Evolutionary conservation across 202 grass and related monocot species (phyloP).

Genomic region (Eragrostis tef): DNA sequence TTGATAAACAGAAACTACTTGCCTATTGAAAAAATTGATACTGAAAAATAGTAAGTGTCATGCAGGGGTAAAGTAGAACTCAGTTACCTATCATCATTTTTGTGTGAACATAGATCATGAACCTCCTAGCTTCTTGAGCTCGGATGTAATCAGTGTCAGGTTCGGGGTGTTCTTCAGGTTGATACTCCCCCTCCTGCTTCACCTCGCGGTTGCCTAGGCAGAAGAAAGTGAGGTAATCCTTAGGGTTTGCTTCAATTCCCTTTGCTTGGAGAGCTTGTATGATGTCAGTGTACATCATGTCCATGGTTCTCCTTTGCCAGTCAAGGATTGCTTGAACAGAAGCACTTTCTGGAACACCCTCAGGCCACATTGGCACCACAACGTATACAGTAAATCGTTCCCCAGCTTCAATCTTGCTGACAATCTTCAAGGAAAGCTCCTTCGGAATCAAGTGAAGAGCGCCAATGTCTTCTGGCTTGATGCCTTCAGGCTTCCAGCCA

Average conservation of each 20-base stretch:
- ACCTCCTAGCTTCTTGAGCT: constrained; percentile 86
- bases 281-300: constrained; percentile 99
- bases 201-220: constrained; percentile 93
- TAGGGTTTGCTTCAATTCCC: constrained; percentile 80
- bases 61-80: not conserved
- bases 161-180: constrained; percentile 66
- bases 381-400: constrained; percentile 89
- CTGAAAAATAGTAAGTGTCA: not conserved
- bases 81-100: constrained; percentile 95
- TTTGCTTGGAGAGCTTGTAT: constrained; percentile 78
- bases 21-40: not conserved
- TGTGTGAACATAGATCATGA: constrained; percentile 98
- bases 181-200: constrained; percentile 79
- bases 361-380: constrained; percentile 98
- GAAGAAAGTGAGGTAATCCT: constrained; percentile 94
- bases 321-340: constrained; percentile 93
- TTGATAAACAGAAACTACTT: not conserved
- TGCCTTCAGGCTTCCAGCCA: constrained; percentile 74
- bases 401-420: constrained; percentile 93
- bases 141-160: constrained; percentile 74
- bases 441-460: constrained; percentile 90
- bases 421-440: constrained; percentile 84
- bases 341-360: constrained; percentile 82
- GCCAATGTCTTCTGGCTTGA: constrained; percentile 83
- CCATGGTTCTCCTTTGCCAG: constrained; percentile 98